These are phyloP conservation scores for Sinapis alba DNA, from an alignment of 441 rosid species.

Conservation along the genomic window DNA sequence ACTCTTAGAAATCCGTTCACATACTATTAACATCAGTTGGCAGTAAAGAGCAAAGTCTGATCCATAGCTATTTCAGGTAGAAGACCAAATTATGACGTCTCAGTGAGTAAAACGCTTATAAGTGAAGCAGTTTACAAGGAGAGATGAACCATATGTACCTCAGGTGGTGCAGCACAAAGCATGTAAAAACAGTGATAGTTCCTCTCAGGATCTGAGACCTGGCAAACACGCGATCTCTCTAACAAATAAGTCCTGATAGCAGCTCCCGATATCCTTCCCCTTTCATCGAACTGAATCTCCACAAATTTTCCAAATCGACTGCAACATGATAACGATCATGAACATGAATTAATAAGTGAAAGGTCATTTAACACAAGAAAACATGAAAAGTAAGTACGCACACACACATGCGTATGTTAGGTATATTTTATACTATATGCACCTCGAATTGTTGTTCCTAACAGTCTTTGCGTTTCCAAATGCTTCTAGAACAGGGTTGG, in stretches of 20 bases:
- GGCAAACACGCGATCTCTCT: slow-evolving; percentile 98
- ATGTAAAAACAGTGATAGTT: slow-evolving; percentile 98
- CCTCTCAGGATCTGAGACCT: slow-evolving; percentile 97
- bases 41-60: slow-evolving; percentile 5
- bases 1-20: background rate
- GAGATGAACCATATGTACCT: slow-evolving; percentile 50
- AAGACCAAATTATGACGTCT: background rate
- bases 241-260: slow-evolving; percentile 96
- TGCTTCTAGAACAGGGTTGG: slow-evolving; percentile 99
- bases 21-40: slow-evolving; percentile 7
- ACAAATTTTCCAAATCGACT: slow-evolving; percentile 99
- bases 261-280: slow-evolving; percentile 94
- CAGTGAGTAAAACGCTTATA: background rate
- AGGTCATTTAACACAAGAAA: slow-evolving; percentile 4
- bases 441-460: slow-evolving; percentile 99
- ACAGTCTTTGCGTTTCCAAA: slow-evolving; percentile 99
- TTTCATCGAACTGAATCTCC: slow-evolving; percentile 91
- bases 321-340: slow-evolving; percentile 38
- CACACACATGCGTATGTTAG: background rate
- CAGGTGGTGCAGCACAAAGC: slow-evolving; percentile 96
- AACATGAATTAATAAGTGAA: slow-evolving; percentile 25
- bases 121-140: slow-evolving; percentile 23
- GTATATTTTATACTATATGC: slow-evolving; percentile 23
- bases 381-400: slow-evolving; percentile 1
- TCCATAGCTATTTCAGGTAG: slow-evolving; percentile 19